These are phyloP conservation scores for Ogataea zsoltii DNA, from an alignment of 805 yeast genomes.

Conservation along the genomic window DNA sequence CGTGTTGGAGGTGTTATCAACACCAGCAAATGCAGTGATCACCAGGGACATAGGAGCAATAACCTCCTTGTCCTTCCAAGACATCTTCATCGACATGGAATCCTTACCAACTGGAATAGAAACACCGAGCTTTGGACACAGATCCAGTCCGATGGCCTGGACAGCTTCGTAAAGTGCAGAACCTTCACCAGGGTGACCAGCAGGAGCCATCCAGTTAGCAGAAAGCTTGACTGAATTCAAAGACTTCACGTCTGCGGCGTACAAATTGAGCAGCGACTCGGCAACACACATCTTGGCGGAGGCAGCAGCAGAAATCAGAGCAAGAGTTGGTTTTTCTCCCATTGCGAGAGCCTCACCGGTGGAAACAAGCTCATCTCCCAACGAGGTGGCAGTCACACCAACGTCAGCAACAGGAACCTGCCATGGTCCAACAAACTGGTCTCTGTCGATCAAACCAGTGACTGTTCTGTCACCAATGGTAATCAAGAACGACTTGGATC, in stretches of 20 bases:
- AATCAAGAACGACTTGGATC: constrained; percentile 89
- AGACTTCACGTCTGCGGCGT: constrained; percentile 84
- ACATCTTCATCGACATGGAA: constrained; percentile 99
- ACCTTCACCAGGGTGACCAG: constrained; percentile 94
- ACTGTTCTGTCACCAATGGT: constrained; percentile 99
- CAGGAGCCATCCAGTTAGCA: constrained; percentile 99
- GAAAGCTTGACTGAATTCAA: constrained; percentile 79
- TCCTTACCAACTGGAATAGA: constrained; percentile 98
- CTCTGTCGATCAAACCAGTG: constrained; percentile 95
- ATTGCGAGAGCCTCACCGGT: constrained; percentile 98
- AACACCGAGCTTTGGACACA: constrained; percentile 90
- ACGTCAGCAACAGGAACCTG: constrained; percentile 99
- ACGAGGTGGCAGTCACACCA: constrained; percentile 90
- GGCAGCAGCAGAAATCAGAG: constrained; percentile 83
- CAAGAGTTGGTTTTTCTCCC: constrained; percentile 95
- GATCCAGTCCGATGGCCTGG: constrained; percentile 89
- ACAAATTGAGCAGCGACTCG: constrained; percentile 83
- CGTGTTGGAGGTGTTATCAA: constrained; percentile 77
- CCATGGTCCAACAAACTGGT: constrained; percentile 99
- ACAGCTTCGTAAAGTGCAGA: constrained; percentile 94
- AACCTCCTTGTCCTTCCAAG: constrained; percentile 91
- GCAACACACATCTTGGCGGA: constrained; percentile 96
- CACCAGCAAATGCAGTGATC: constrained; percentile 90
- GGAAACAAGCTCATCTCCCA: constrained; percentile 65
- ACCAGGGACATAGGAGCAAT: constrained; percentile 93